phyloP scores from a whole-genome alignment of 2,329 filamentous ascomycete genomes.

The Aspergillus sp. region DNA sequence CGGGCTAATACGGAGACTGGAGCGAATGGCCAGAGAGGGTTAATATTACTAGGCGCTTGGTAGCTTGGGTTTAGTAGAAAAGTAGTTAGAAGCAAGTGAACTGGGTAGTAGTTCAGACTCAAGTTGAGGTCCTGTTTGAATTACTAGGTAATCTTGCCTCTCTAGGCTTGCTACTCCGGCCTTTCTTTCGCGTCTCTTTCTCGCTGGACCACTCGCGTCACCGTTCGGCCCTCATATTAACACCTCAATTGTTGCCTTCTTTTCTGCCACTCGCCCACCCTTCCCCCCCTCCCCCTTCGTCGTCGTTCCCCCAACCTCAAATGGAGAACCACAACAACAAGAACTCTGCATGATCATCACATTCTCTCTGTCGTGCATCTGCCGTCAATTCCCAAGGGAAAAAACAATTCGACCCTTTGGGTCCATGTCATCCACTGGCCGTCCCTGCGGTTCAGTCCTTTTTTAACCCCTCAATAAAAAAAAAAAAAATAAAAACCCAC shows the following conservation, averaged over 20 bases:
- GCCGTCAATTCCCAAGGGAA: conserved; percentile 1
- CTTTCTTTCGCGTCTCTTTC: conserved; percentile 7
- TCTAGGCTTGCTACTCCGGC: neutral
- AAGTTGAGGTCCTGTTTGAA: neutral
- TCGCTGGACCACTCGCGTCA: conserved; percentile 22
- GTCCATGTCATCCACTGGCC: conserved; percentile 18
- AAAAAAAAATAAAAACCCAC: conserved; percentile 14
- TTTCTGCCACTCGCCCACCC: conserved; percentile 9
- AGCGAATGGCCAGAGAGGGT: conserved; percentile 3
- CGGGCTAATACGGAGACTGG: neutral
- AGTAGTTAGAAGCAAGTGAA: neutral
- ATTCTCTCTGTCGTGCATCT: conserved; percentile 7
- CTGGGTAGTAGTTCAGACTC: too few relatives aligned
- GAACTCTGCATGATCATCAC: conserved; percentile 1
- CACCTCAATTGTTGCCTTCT: conserved; percentile 19
- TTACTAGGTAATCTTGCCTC: neutral
- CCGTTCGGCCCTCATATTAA: conserved; percentile 17
- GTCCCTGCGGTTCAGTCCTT: conserved; percentile 12
- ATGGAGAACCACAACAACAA: neutral
- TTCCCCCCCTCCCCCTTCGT: conserved; percentile 3
- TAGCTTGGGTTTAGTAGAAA: neutral
- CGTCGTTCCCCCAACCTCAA: conserved; percentile 1
- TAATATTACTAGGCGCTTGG: conserved; percentile 1
- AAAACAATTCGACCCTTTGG: conserved; percentile 4
- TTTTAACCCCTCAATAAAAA: conserved; percentile 24